Evolutionary conservation across 148 eudicot species (phyloP).

Genomic region (Polygonum aviculare): DNA sequence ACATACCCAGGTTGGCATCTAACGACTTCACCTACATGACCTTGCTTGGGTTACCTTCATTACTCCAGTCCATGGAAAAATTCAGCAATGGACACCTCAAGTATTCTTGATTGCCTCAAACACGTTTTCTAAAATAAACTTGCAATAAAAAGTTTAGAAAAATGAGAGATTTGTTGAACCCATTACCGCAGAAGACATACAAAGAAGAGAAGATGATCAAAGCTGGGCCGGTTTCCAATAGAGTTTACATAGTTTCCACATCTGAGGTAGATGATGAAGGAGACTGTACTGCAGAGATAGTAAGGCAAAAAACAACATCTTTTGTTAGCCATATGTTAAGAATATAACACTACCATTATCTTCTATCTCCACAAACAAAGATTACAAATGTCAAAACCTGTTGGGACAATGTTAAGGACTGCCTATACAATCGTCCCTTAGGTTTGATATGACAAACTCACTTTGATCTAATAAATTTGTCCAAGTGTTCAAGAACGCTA

Average conservation of each 20-base stretch:
- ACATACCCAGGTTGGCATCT: no score
- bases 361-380: background rate
- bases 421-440: no score
- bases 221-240: constrained; percentile 30
- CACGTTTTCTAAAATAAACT: background rate
- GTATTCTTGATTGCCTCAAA: no score
- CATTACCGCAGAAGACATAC: constrained; percentile 20
- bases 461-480: no score
- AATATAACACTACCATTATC: background rate
- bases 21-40: no score
- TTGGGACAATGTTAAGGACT: no score
- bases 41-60: no score
- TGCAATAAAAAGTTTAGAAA: background rate
- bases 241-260: constrained; percentile 29
- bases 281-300: constrained; percentile 27
- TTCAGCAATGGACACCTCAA: no score
- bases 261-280: constrained; percentile 51
- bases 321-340: background rate
- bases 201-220: constrained; percentile 27
- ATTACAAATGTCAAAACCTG: background rate
- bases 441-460: no score
- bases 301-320: background rate
- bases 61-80: no score
- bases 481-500: no score
- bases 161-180: background rate